A percentile compares a stretch with the other conserved stretches of the same genome.
phyloP scores from a whole-genome alignment of 2,329 filamentous ascomycete species.

The Neonectria magnoliae region DNA sequence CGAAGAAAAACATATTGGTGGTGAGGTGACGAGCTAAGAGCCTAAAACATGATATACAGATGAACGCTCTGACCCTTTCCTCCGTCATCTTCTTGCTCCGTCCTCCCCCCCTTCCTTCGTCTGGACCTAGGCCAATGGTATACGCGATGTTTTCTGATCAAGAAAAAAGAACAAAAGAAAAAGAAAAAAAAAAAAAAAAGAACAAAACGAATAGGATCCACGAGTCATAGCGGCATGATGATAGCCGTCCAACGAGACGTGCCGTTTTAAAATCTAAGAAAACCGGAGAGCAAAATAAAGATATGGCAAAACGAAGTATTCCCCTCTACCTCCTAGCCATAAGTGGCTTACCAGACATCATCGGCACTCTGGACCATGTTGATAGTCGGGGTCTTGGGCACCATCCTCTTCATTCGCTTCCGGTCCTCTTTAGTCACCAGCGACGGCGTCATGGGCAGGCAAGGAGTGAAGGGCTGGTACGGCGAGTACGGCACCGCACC shows the following conservation, averaged over 20 bases:
- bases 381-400: constrained; percentile 70
- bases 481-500: constrained; percentile 76
- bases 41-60: constrained; percentile 16
- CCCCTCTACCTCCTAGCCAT: constrained; percentile 11
- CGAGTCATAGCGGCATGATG: constrained; percentile 40
- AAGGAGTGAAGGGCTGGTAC: constrained; percentile 81
- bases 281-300: constrained; percentile 18
- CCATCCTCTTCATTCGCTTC: constrained; percentile 72
- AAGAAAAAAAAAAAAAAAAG: constrained; percentile 7
- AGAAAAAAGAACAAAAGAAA: neutral
- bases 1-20: constrained; percentile 5
- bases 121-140: constrained; percentile 16
- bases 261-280: constrained; percentile 42
- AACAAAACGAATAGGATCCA: constrained; percentile 7
- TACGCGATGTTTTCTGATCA: constrained; percentile 19
- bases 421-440: constrained; percentile 76
- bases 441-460: constrained; percentile 80
- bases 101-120: constrained; percentile 8
- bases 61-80: constrained; percentile 5
- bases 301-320: constrained; percentile 21
- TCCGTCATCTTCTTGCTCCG: constrained; percentile 7
- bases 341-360: constrained; percentile 69
- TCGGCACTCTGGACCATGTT: constrained; percentile 70
- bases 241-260: constrained; percentile 19
- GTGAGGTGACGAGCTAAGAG: constrained; percentile 7